Conservation (phyloP, 2,329 filamentous ascomycete genomes). For the Neocatenulostroma microsporum region DNA sequence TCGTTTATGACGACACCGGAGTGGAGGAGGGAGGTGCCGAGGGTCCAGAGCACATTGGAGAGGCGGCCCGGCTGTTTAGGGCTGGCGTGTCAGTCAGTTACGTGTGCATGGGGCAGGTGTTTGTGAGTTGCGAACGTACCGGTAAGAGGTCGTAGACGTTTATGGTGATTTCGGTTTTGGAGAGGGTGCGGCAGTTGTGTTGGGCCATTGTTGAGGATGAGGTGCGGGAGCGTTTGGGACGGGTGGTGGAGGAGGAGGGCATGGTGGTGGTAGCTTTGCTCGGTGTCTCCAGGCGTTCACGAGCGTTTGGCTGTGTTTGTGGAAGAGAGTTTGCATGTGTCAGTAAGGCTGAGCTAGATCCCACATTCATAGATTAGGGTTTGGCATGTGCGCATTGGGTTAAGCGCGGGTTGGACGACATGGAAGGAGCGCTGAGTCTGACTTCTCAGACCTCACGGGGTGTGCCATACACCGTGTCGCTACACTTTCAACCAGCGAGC, state of each 20-base stretch:
- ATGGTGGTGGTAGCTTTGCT: no score
- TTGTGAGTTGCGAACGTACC: conserved; percentile 12
- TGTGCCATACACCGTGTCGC: no score
- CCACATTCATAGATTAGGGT: no score
- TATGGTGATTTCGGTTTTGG: conserved; percentile 29
- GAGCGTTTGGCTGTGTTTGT: no score
- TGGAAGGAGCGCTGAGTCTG: no score
- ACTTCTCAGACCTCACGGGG: no score
- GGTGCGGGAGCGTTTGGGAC: conserved; percentile 9
- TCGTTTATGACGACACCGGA: conserved; percentile 75
- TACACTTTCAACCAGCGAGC: no score
- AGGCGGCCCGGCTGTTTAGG: conserved; percentile 57
- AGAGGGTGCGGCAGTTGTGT: conserved; percentile 3
- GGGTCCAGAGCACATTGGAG: conserved; percentile 67
- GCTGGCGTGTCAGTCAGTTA: conserved; percentile 11
- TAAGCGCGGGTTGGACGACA: no score
- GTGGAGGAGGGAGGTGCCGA: conserved; percentile 71
- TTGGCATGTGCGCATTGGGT: no score
- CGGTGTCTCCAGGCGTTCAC: no score
- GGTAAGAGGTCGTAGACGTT: conserved; percentile 33
- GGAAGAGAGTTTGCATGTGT: no score
- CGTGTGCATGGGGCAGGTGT: background rate
- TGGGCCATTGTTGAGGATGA: conserved; percentile 4
- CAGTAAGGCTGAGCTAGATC: no score
- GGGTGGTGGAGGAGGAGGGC: background rate